Percentiles rank a stretch among this genome's conserved stretches.
Evolutionary conservation across 2,329 filamentous ascomycete genomes (phyloP).

Genomic region (Colletotrichum sublineola): DNA sequence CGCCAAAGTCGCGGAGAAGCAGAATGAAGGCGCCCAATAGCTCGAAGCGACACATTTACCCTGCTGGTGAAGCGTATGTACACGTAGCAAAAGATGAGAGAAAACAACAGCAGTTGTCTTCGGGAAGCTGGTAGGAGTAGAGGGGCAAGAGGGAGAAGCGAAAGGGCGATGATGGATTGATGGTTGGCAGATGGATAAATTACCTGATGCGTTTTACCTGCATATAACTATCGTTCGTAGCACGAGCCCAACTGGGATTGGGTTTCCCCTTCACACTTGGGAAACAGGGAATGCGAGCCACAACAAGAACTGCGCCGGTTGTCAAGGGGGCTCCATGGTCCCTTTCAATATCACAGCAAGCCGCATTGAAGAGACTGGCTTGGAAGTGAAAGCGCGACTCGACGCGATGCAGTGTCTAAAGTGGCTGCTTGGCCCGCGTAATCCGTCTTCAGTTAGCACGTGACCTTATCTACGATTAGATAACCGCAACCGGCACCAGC

Average conservation of each 20-base stretch:
- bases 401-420: slow-evolving; percentile 32
- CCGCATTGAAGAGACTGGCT: slow-evolving; percentile 23
- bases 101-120: background rate
- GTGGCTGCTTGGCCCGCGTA: slow-evolving; percentile 26
- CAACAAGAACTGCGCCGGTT: slow-evolving; percentile 12
- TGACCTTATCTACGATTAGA: background rate
- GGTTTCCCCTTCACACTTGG: background rate
- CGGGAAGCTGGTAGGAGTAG: background rate
- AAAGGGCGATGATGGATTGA: slow-evolving; percentile 4
- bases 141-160: background rate
- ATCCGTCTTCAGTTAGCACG: slow-evolving; percentile 3
- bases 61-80: background rate
- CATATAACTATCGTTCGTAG: slow-evolving; percentile 9
- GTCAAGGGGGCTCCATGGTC: slow-evolving; percentile 39
- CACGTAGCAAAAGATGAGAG: background rate
- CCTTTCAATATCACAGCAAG: slow-evolving; percentile 30
- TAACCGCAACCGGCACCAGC: background rate
- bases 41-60: slow-evolving; percentile 67
- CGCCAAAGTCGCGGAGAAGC: slow-evolving; percentile 58
- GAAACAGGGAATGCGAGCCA: slow-evolving; percentile 31
- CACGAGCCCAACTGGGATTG: slow-evolving; percentile 10
- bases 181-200: slow-evolving; percentile 14
- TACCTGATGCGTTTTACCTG: slow-evolving; percentile 15
- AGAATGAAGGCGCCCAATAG: slow-evolving; percentile 65
- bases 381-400: slow-evolving; percentile 29